Percentiles rank a stretch among this genome's conserved stretches.
Evolutionary conservation across 31 red algal species (phyloP).

Genomic region (Odonthalia washingtoniensis): DNA sequence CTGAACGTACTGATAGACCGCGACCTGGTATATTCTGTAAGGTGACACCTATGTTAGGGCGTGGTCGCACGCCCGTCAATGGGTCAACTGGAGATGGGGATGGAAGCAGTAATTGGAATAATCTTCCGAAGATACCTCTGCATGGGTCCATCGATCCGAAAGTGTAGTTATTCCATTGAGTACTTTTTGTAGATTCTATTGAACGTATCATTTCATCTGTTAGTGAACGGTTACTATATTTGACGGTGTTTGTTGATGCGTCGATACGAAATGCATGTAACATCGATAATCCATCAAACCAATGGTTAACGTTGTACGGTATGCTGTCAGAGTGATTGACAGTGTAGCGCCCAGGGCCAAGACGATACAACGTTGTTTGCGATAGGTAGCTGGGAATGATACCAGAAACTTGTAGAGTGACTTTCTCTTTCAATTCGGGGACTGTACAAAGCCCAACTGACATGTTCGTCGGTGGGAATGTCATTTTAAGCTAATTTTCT

Average conservation of each 20-base stretch:
- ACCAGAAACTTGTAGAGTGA: background rate
- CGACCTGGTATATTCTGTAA: background rate
- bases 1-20: slow-evolving; percentile 11
- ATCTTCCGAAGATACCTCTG: slow-evolving; percentile 16
- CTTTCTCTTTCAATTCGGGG: background rate
- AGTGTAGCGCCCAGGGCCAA: slow-evolving; percentile 3
- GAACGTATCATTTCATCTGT: slow-evolving; percentile 4
- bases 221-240: slow-evolving; percentile 13
- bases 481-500: too few relatives aligned
- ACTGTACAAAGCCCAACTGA: background rate
- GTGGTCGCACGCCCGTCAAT: background rate
- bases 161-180: background rate
- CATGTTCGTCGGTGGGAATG: background rate
- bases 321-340: slow-evolving; percentile 20
- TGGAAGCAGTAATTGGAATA: slow-evolving; percentile 7
- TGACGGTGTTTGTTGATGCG: background rate
- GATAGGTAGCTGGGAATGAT: slow-evolving; percentile 8
- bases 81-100: slow-evolving; percentile 14
- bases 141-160: slow-evolving; percentile 30
- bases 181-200: background rate
- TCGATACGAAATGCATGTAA: slow-evolving; percentile 26
- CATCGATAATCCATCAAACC: slow-evolving; percentile 16
- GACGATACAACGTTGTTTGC: slow-evolving; percentile 17
- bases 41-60: slow-evolving; percentile 21
- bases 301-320: slow-evolving; percentile 23